Conservation (phyloP, 75 land plant species). For the Azolla pinnata region DNA sequence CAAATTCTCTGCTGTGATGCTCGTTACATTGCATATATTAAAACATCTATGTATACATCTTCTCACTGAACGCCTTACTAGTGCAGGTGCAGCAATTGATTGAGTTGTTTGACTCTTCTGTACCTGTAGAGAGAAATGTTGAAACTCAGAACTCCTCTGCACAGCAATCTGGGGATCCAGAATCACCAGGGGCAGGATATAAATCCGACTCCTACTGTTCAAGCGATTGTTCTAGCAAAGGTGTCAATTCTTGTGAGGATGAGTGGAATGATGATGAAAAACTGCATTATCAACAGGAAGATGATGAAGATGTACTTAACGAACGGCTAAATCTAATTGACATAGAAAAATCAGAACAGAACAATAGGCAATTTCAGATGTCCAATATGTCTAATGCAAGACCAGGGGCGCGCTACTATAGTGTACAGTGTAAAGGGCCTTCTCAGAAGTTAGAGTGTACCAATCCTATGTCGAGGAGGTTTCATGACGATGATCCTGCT, state of each 20-base stretch:
- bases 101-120: not conserved
- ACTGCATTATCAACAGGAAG: not conserved
- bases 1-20: not conserved
- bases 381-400: not conserved
- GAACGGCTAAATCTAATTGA: not conserved
- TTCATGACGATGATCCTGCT: conserved; percentile 3
- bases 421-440: not conserved
- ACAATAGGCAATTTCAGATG: not conserved
- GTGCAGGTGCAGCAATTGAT: conserved; percentile 1
- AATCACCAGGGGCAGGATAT: not conserved
- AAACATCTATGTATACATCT: not conserved
- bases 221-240: not conserved
- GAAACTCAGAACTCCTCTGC: not conserved
- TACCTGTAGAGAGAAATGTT: not conserved
- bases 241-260: conserved; percentile 2
- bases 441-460: not conserved
- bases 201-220: conserved; percentile 1
- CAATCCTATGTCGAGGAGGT: not conserved
- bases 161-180: not conserved
- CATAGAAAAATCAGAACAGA: not conserved
- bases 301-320: not conserved
- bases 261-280: conserved; percentile 8
- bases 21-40: too few species aligned
- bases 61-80: not conserved
- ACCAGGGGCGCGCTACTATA: not conserved